Evolutionary conservation across 2,329 filamentous ascomycete genomes (phyloP), one percentile per base, ranked within the genome.

Genomic region (Colletotrichum australisinense): DNA sequence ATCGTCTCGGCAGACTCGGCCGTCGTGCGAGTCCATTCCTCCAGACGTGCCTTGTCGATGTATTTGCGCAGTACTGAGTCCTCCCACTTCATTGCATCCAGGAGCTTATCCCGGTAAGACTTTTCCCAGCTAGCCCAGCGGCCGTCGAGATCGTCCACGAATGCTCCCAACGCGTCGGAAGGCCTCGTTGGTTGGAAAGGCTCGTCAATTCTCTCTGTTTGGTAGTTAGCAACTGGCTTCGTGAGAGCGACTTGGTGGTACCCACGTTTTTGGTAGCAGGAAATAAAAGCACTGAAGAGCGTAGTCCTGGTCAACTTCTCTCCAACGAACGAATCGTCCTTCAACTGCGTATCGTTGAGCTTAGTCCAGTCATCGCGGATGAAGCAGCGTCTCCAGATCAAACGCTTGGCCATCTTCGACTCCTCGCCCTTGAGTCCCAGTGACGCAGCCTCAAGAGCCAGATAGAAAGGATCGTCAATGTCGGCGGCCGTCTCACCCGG

Each of bases 361-460:
- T 86, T 87, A 30, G 89, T 86, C 97, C 97, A 99, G 79, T 98
- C 91, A 80, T 98, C 95, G 63, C 92, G 91, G 76, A 96, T 88
- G 78, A 93, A 93, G 74, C 95, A 93, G 67, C 97, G 91, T 79
- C 97, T 93, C 97, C 97, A 99, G 75, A 98, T 94, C 52, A 91
- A 84, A 19, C 86, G 84, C 80, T 87, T 86, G 5, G 88, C 88
- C 75, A 92, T 88, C 75, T 88, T 87, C 58, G 89, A 87, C n/a
- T 89, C 88, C 22, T 86, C 91, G 76, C 84, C 86, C 77, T 81
- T 86, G 77, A 87, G 88, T 76, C 84, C 90, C 79, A 85, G 88
- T 81, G 85, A 87, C 78, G 84, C 89, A 67, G 88, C 89, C 78
- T 88, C 85, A 22, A 97, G 87, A 26, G 95, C 95, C 73, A 93